Percentiles rank a stretch among this genome's conserved stretches.
Evolutionary conservation across 2,329 filamentous ascomycete genomes (phyloP).

Genomic region (Cladosporium austrohemisphaericum): DNA sequence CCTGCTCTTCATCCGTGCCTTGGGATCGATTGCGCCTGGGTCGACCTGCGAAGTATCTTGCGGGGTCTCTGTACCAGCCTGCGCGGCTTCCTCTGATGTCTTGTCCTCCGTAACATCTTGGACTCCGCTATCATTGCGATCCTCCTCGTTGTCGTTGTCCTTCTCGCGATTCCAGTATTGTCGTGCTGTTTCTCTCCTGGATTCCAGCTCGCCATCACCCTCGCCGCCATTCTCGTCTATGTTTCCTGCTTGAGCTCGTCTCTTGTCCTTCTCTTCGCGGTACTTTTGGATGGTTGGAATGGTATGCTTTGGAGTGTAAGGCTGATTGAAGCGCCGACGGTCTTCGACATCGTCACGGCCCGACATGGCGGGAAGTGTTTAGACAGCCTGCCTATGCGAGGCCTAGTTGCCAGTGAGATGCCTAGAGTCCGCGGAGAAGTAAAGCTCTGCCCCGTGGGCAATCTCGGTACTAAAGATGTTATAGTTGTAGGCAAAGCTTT

Average conservation of each 20-base stretch:
- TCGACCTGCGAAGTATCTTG: constrained; percentile 45
- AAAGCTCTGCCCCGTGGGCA: background rate
- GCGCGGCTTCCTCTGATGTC: constrained; percentile 16
- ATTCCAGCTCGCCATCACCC: constrained; percentile 25
- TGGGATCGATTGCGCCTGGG: constrained; percentile 37
- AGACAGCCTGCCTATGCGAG: background rate
- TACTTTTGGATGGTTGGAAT: constrained; percentile 48
- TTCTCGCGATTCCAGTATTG: constrained; percentile 24
- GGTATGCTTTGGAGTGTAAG: constrained; percentile 42
- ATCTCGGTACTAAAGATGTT: background rate
- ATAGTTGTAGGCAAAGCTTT: constrained; percentile 11
- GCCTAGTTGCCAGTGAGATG: background rate
- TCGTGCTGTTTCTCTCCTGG: constrained; percentile 28
- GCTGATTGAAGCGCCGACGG: constrained; percentile 37
- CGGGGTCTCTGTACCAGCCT: constrained; percentile 23
- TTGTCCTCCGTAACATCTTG: constrained; percentile 15
- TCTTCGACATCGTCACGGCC: constrained; percentile 41
- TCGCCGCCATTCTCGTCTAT: constrained; percentile 29
- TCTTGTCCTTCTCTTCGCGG: constrained; percentile 43
- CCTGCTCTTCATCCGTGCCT: constrained; percentile 40
- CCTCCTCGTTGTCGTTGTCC: constrained; percentile 9
- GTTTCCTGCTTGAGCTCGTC: constrained; percentile 33
- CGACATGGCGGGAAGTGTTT: constrained; percentile 24
- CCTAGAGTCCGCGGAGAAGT: background rate
- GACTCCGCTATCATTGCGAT: constrained; percentile 6